Evolutionary conservation across 2,329 filamentous ascomycete genomes (phyloP).

Genomic region (Penicillium rolfsii): DNA sequence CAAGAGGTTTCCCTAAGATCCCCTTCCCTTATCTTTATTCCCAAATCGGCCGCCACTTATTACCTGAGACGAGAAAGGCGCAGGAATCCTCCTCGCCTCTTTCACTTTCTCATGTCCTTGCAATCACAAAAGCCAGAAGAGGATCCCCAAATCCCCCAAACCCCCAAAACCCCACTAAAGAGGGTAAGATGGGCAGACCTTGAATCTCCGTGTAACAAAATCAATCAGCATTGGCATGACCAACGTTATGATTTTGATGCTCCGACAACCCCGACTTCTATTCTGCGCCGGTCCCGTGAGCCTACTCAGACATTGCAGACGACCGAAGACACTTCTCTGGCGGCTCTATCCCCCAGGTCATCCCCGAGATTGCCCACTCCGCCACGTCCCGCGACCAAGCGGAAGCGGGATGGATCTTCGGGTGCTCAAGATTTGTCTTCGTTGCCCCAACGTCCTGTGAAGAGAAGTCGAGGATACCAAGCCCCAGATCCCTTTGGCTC

Average conservation of each 20-base stretch:
- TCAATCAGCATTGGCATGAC: background rate
- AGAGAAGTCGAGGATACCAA: background rate
- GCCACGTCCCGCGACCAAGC: background rate
- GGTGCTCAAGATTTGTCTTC: background rate
- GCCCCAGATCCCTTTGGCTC: constrained; percentile 4
- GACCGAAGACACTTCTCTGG: background rate
- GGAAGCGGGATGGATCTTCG: background rate
- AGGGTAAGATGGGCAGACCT: background rate
- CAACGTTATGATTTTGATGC: background rate
- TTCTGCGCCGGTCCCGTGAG: background rate
- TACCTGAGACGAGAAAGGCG: background rate
- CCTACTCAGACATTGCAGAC: background rate
- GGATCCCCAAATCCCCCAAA: background rate
- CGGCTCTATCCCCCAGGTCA: background rate
- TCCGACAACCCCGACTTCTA: background rate
- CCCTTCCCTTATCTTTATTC: too few relatives aligned
- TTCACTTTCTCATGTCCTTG: background rate
- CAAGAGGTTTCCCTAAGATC: background rate
- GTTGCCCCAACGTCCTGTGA: background rate
- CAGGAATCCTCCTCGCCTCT: background rate
- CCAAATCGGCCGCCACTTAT: too few relatives aligned
- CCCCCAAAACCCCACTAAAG: background rate
- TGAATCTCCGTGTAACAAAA: background rate
- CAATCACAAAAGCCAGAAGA: background rate
- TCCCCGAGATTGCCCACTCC: background rate